Percentiles rank a stretch among this genome's conserved stretches.
These are phyloP conservation scores for Cutaneotrichosporon sp. DNA, from an alignment of 1,284 basidiomycete genomes.

Conservation along the genomic window DNA sequence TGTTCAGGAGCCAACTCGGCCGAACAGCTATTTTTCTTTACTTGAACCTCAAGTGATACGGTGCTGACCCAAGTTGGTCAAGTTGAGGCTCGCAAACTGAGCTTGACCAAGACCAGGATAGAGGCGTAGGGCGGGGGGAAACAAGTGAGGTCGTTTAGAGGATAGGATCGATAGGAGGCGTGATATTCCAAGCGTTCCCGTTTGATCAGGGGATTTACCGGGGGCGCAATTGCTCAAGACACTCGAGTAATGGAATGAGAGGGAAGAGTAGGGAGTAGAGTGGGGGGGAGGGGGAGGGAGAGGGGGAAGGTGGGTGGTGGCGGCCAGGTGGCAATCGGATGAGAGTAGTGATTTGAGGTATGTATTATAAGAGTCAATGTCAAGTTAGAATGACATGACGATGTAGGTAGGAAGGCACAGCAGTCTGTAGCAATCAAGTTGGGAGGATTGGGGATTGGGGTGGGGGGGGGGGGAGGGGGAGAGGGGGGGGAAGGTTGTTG, in stretches of 20 bases:
- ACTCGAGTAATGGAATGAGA: background rate
- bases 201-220: background rate
- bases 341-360: background rate
- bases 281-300: background rate
- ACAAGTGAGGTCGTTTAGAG: background rate
- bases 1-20: background rate
- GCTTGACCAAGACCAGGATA: too few species aligned
- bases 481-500: too few species aligned
- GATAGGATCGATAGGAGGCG: background rate
- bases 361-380: background rate
- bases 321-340: background rate
- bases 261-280: background rate
- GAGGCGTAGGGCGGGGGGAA: too few species aligned
- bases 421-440: too few species aligned
- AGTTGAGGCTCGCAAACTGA: too few species aligned
- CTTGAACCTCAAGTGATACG: background rate
- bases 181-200: constrained; percentile 1
- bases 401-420: background rate
- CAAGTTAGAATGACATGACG: background rate
- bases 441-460: background rate
- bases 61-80: background rate
- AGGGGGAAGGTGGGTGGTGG: too few species aligned
- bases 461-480: background rate
- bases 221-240: background rate
- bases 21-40: background rate